phyloP scores from a whole-genome alignment of 768 basidiomycete species.

The Mycena filopes region DNA sequence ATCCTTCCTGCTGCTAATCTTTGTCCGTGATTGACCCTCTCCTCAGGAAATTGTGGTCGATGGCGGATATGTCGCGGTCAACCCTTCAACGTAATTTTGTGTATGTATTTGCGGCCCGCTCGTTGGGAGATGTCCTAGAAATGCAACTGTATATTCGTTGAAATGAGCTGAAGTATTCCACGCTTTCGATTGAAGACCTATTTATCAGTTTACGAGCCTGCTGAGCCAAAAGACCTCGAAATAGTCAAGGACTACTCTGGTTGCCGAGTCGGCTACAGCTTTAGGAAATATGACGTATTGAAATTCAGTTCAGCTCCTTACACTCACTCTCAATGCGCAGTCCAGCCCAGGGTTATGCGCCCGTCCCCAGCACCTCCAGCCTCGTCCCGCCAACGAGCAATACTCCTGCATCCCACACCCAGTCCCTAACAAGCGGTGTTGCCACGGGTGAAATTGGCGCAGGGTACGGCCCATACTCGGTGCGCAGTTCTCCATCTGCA shows the following conservation, averaged over 20 bases:
- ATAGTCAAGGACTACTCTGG: no score
- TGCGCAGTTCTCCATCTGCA: conserved; percentile 37
- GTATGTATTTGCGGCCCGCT: not conserved
- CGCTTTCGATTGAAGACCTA: no score
- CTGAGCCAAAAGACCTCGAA: no score
- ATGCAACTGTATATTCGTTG: no score
- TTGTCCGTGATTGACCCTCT: not conserved
- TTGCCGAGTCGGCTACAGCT: no score
- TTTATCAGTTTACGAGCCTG: no score
- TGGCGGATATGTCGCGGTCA: conserved; percentile 79
- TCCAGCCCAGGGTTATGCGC: conserved; percentile 20
- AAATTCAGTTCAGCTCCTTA: not conserved
- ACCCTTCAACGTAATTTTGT: conserved; percentile 52
- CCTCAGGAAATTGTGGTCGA: conserved; percentile 72
- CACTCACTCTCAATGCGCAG: conserved; percentile 13
- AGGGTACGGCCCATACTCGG: conserved; percentile 69
- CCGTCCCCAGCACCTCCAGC: conserved; percentile 25
- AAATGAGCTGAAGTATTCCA: no score
- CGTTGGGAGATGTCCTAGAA: no score
- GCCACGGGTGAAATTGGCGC: conserved; percentile 65
- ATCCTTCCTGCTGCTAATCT: no score
- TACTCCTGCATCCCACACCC: conserved; percentile 17
- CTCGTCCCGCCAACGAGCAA: not conserved
- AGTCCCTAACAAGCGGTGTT: conserved; percentile 59
- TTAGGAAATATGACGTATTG: no score